These are phyloP conservation scores for Geum urbanum DNA, from an alignment of 306 rosid species.

Conservation along the genomic window DNA sequence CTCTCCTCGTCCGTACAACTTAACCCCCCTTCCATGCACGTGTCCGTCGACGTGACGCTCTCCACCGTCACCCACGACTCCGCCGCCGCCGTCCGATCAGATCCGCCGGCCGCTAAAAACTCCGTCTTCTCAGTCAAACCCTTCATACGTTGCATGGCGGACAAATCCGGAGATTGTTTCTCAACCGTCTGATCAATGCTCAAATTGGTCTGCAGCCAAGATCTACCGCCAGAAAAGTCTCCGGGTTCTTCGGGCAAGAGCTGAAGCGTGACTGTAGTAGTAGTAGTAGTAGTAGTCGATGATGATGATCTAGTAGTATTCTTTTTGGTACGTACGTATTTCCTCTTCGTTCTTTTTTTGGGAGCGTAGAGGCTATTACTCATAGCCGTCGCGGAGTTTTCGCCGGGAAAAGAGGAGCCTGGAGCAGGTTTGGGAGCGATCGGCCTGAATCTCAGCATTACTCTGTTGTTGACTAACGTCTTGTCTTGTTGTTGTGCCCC, in stretches of 20 bases:
- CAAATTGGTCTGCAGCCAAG: too few species aligned
- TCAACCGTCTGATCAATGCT: conserved; percentile 29
- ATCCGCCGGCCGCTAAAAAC: not conserved
- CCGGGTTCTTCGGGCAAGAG: conserved; percentile 46
- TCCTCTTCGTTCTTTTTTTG: conserved; percentile 46
- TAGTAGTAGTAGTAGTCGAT: too few species aligned
- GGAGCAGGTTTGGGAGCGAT: conserved; percentile 65
- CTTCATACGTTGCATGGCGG: not conserved
- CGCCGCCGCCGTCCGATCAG: conserved; percentile 20
- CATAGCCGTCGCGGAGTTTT: not conserved
- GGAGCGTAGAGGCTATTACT: conserved; percentile 9
- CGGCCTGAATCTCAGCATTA: conserved; percentile 67
- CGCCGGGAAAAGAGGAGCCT: conserved; percentile 10
- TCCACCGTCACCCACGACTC: conserved; percentile 61
- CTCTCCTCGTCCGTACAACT: conserved; percentile 49
- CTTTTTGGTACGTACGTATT: conserved; percentile 53
- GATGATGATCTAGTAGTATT: conserved; percentile 17
- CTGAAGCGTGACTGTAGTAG: conserved; percentile 40
- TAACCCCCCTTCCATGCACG: conserved; percentile 47
- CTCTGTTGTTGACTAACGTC: conserved; percentile 31
- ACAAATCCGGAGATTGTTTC: conserved; percentile 26
- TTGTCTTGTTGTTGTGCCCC: conserved; percentile 7
- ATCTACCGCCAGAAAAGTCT: conserved; percentile 4
- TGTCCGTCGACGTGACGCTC: conserved; percentile 38
- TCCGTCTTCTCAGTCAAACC: too few species aligned